Evolutionary conservation across 2,329 filamentous ascomycete genomes (phyloP), one percentile per base, ranked within the genome.

Genomic region (Fusarium domesticum): DNA sequence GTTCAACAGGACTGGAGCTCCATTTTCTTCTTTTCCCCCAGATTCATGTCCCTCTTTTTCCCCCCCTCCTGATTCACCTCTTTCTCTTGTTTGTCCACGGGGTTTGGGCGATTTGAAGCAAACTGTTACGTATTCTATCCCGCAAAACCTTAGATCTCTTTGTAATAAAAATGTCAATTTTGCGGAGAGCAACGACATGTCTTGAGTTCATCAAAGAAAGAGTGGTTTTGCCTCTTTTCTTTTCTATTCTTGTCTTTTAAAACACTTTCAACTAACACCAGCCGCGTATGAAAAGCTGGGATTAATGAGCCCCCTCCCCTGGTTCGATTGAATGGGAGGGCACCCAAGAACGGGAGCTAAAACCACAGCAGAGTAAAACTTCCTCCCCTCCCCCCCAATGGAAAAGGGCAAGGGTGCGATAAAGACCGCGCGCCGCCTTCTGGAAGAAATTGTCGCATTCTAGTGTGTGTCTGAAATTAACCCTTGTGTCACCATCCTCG

Each of bases 111-210:
- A 23, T 35, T 43, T 8, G 14, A 16, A 35, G 32, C 23, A 42
- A 45, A 46, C 36, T 49, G 16, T 49, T 49, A 49, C 46, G 46
- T 49, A 49, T 37, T 35, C 19, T 16, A 19, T n/a, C 37, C 46
- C 33, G n/a, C n/a, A 28, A 11, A 28, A 28, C 23, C 23, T 28
- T 28, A 28, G 23, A 28, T 28, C 23, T 28, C 23, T 8, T 11
- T 12, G 32, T 39, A 16, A 18, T 23, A n/a, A 28, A 45, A 43
- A 49, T 49, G 38, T 19, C 16, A n/a, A 37, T 42, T 45, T 48
- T 42, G 43, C 44, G 46, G 46, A 45, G 43, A 39, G 45, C 32
- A 23, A 30, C 23, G 23, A 28, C 23, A 28, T 28, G 23, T 28
- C 23, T 28, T 28, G 23, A 12, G 14, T 28, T n/a, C n/a, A n/a